Percentiles rank a stretch among this genome's conserved stretches.
Evolutionary conservation across 2,329 filamentous ascomycete species (phyloP).

Genomic region (Penicillium rolfsii): DNA sequence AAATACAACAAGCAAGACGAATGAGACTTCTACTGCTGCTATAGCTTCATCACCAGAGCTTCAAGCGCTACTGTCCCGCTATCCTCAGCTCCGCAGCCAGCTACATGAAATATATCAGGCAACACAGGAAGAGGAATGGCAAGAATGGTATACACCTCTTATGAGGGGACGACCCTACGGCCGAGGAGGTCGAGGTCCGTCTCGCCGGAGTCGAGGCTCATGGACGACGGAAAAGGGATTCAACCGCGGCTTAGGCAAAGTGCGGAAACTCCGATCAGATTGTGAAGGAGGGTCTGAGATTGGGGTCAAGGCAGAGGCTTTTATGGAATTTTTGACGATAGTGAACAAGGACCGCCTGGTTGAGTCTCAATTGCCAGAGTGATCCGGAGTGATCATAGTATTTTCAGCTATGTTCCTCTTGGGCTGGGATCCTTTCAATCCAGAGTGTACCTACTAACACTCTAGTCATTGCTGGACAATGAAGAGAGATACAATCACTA

Average conservation of each 20-base stretch:
- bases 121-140: constrained; percentile 47
- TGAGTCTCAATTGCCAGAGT: constrained; percentile 5
- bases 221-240: constrained; percentile 51
- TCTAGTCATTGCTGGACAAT: constrained; percentile 15
- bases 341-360: constrained; percentile 29
- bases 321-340: constrained; percentile 43
- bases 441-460: not conserved
- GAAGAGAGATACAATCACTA: constrained; percentile 15
- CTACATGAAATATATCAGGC: constrained; percentile 49
- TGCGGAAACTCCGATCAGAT: constrained; percentile 42
- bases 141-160: constrained; percentile 34
- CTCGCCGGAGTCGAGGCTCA: constrained; percentile 37
- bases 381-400: not conserved
- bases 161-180: constrained; percentile 32
- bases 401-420: not conserved
- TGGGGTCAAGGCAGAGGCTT: constrained; percentile 40
- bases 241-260: constrained; percentile 45
- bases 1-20: constrained; percentile 5
- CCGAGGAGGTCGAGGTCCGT: constrained; percentile 31
- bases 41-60: constrained; percentile 39
- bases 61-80: constrained; percentile 42
- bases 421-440: not conserved
- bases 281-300: constrained; percentile 42
- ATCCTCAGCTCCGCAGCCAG: constrained; percentile 45
- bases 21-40: constrained; percentile 17